Evolutionary conservation across 352 stramenopile species (phyloP).

Genomic region (Pythium insidiosum): DNA sequence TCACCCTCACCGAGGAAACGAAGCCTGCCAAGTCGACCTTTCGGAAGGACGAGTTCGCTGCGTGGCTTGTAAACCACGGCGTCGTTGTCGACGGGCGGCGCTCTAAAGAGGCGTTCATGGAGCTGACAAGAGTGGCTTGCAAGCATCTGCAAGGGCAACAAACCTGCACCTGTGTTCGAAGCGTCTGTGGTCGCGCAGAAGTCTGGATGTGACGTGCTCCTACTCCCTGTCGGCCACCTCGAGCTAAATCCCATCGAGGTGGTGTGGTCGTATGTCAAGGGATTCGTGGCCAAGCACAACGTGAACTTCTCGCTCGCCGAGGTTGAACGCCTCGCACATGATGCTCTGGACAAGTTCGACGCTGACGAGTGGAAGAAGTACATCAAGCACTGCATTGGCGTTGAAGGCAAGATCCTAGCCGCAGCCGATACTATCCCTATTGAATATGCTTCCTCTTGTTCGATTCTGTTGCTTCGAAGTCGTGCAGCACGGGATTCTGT

Average conservation of each 20-base stretch:
- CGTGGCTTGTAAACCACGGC: constrained; percentile 7
- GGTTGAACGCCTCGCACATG: constrained; percentile 8
- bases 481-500: too few species aligned
- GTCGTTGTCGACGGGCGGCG: too few species aligned
- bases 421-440: constrained; percentile 3
- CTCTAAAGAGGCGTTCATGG: constrained; percentile 4
- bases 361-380: constrained; percentile 4
- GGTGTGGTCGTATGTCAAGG: constrained; percentile 10
- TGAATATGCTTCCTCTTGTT: too few species aligned
- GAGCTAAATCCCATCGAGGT: constrained; percentile 20
- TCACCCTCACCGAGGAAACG: constrained; percentile 6
- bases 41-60: constrained; percentile 2
- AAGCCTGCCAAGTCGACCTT: constrained; percentile 4
- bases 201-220: constrained; percentile 6
- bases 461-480: too few species aligned
- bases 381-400: constrained; percentile 9
- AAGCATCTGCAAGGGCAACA: constrained; percentile 5
- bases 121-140: not conserved
- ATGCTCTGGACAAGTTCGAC: constrained; percentile 5
- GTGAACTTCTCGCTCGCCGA: constrained; percentile 10
- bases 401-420: constrained; percentile 7
- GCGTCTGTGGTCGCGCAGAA: not conserved
- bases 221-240: constrained; percentile 9
- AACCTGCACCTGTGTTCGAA: constrained; percentile 1
- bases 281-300: constrained; percentile 10